Base-by-base conservation (phyloP, 768 basidiomycete species). In the Phanerochaete carnosa region DNA sequence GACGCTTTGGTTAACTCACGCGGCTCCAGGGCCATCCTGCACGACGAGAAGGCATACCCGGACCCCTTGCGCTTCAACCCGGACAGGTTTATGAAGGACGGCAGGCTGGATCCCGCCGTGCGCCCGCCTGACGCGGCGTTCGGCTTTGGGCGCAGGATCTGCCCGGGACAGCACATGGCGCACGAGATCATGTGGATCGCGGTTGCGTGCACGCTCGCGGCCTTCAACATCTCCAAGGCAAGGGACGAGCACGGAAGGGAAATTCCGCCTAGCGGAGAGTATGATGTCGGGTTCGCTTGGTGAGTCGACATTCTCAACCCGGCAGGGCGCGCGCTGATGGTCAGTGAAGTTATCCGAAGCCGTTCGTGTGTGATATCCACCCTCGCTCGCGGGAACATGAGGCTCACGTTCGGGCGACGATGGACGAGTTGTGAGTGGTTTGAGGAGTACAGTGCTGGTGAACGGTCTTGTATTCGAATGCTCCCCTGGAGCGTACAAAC, bases 11-110 rank as follows among this genome's bases (percentile, higher is more conserved):
- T n/a, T n/a, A n/a, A n/a, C n/a, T n/a, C n/a, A n/a, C n/a, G n/a
- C n/a, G n/a, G n/a, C n/a, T n/a, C n/a, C n/a, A n/a, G n/a, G 79
- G 74, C 75, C 1, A 74, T 80, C 52, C 73, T 76, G 1, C 77
- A 74, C 53, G 69, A 82, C 50, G 74, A 75, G 50, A 51, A 58
- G 9, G 66, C 65, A 16, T 78, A 77, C 59, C 69, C 70, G 3
- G 60, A 73, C 3, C 70, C 76, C 3, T 45, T 62, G 0, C 29
- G 25, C 7, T 78, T 77, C 64, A 64, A 58, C 56, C 58, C 55
- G 15, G 61, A 58, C 56, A 29, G 64, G 8, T 65, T 65, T 43
- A 57, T 63, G 37, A 57, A 51, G n/a, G 64, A 54, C 51, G 62
- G 56, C 49, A 29, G 56, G 32, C 53, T 65, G 16, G 54, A 63